phyloP scores from a whole-genome alignment of 2,329 filamentous ascomycete genomes.

The Aureobasidium sp. region DNA sequence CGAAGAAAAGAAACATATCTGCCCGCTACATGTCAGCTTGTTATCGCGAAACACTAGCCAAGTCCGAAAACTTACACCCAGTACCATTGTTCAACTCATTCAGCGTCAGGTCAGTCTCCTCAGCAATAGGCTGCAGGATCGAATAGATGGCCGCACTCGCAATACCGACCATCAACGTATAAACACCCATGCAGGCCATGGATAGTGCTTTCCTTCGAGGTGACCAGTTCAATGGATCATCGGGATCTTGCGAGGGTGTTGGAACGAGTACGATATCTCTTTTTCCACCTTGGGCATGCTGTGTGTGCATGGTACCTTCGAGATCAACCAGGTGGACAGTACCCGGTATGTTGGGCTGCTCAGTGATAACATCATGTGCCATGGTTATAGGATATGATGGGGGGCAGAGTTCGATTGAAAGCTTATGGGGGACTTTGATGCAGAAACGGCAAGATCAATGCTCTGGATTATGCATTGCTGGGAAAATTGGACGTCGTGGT shows the following conservation, averaged over 20 bases:
- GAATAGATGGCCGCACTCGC: slow-evolving; percentile 42
- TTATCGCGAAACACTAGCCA: background rate
- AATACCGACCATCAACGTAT: slow-evolving; percentile 41
- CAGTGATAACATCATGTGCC: background rate
- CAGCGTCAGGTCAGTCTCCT: slow-evolving; percentile 38
- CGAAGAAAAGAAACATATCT: slow-evolving; percentile 43
- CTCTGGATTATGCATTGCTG: too few species aligned
- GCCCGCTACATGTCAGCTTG: background rate
- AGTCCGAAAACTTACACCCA: slow-evolving; percentile 22
- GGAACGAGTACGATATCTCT: slow-evolving; percentile 34
- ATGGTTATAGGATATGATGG: background rate
- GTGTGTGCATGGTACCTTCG: slow-evolving; percentile 28
- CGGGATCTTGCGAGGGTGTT: slow-evolving; percentile 35
- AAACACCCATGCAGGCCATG: slow-evolving; percentile 36
- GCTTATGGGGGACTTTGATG: too few species aligned
- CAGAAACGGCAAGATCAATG: too few species aligned
- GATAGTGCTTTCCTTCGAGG: slow-evolving; percentile 33
- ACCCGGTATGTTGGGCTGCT: slow-evolving; percentile 22
- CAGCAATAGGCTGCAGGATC: slow-evolving; percentile 39
- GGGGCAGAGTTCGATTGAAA: too few species aligned
- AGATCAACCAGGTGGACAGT: slow-evolving; percentile 36
- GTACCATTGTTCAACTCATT: slow-evolving; percentile 40
- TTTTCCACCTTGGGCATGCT: slow-evolving; percentile 26
- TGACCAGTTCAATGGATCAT: slow-evolving; percentile 40
- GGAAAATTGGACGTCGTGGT: too few species aligned